Evolutionary conservation across 371 early-diverging fungal genomes (phyloP).

Genomic region (Encephalitozoon cuniculi): DNA sequence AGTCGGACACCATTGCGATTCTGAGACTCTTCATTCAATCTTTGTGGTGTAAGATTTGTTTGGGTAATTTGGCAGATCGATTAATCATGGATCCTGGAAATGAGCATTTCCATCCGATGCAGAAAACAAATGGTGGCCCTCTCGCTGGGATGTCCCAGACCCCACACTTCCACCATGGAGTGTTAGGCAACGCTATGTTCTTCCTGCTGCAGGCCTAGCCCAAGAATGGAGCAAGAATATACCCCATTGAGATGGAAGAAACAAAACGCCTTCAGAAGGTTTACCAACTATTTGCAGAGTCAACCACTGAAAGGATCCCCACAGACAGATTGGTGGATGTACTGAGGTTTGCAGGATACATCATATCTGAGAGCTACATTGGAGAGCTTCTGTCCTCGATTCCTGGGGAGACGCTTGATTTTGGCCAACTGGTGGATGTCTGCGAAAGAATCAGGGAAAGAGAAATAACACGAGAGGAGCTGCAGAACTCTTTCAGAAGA

Average conservation of each 20-base stretch:
- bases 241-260: conserved; percentile 21
- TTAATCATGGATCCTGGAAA: neutral
- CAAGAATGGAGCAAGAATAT: neutral
- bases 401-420: conserved; percentile 5
- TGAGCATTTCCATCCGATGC: neutral
- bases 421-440: neutral
- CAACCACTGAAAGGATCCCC: conserved; percentile 9
- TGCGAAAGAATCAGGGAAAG: conserved; percentile 17
- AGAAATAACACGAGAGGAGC: conserved; percentile 35
- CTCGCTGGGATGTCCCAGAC: neutral
- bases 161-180: too few relatives aligned
- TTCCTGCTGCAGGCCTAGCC: neutral
- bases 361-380: conserved; percentile 8
- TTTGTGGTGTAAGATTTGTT: neutral
- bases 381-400: neutral
- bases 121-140: neutral
- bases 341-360: conserved; percentile 16
- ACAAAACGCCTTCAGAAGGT: conserved; percentile 21
- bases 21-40: conserved; percentile 3
- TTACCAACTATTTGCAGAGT: conserved; percentile 26
- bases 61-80: neutral
- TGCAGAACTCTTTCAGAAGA: conserved; percentile 37
- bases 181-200: too few relatives aligned
- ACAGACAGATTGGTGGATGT: neutral
- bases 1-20: conserved; percentile 67